Base-by-base conservation (phyloP, 2,329 filamentous ascomycete genomes). In the Ceratocystiopsis brevicomis region DNA sequence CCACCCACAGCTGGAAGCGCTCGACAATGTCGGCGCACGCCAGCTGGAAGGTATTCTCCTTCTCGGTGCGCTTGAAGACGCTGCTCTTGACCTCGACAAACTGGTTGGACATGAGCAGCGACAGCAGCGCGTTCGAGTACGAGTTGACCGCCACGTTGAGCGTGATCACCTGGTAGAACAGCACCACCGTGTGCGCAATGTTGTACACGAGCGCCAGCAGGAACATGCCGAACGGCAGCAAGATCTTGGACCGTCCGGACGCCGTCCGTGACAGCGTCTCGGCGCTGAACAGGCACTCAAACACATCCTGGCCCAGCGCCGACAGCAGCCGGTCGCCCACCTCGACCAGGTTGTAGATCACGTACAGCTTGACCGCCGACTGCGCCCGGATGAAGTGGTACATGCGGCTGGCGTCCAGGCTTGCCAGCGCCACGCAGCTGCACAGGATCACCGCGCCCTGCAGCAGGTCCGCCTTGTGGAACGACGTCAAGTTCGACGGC, bases 41-140 rank as follows among this genome's bases (percentile, higher is more conserved):
- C 14, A 98, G 69, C 58, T 98, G 90, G 56, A 98, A 98, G 0
- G 94, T 66, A 51, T 94, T 96, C 56, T 98, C 90, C 58, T 95
- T 96, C 54, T 98, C 90, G 49, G 96, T 93, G 47, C 88, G 90
- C 64, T 98, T 96, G 67, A 98, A 98, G 1, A 98, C 92, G 0
- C 87, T 92, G 47, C 84, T 84, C 57, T 98, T 98, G 67, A 98
- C 94, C 62, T 98, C 90, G 38, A 98, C 90, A 54, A 98, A 98
- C 56, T 98, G 92, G 56, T 96, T 98, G 8, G 87, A 95, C 57
- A 98, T 75, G 2, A 98, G 68, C 1, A 98, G 71, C 0, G 90
- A 95, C 33, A 98, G 68, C 5, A 98, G 67, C 0, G 90, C 88
- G 55, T 98, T 98, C 0, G 87, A 95, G 60, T 98, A 98, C 0